Base-by-base conservation (phyloP, 176 grass and related monocot genomes). In the Stipa capillata region DNA sequence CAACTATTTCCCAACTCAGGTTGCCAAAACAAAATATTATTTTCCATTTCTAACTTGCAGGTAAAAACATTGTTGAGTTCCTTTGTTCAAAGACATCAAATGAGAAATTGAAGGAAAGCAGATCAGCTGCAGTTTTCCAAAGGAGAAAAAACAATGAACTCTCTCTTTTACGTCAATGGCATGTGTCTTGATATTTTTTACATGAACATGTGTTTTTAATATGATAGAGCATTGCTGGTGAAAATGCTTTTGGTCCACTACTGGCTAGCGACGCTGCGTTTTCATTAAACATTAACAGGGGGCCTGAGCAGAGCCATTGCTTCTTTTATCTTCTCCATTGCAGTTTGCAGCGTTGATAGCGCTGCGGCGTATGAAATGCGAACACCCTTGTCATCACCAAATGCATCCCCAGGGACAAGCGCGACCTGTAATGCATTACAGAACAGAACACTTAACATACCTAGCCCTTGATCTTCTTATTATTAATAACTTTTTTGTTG, bases 351-450 rank as follows among this genome's bases (percentile, higher is more conserved):
- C 6, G 91, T 94, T 6, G 86, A 85, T 36, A 94, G 76, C 37
- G 94, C 90, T 34, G 94, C 94, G 8, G 94, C 94, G 3, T 97
- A 97, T 14, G 94, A 97, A 31, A 97, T 94, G 36, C 94, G 86
- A 49, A 91, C 49, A 53, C 94, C 92, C 39, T 82, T 97, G 56
- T 97, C 91, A 79, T 97, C 94, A 25, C 91, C 94, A 70, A 93
- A 94, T 61, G 94, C 94, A 84, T 92, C 89, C 15, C 94, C 94
- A 5, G 94, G 89, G 62, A 97, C 91, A 78, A 97, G 89, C 0
- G 94, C 94, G 47, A 97, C 94, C 94, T 97, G 62, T n/a, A 32
- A 49, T 47, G 1, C 21, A 28, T 52, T 61, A 9, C 44, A 77
- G 39, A 34, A n/a, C n/a, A 32, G 20, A 70, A 49, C 67, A 31